Percentiles rank a stretch among this genome's conserved stretches.
phyloP scores from a whole-genome alignment of 2,329 filamentous ascomycete genomes.

The Phyllosticta citribraziliensis region DNA sequence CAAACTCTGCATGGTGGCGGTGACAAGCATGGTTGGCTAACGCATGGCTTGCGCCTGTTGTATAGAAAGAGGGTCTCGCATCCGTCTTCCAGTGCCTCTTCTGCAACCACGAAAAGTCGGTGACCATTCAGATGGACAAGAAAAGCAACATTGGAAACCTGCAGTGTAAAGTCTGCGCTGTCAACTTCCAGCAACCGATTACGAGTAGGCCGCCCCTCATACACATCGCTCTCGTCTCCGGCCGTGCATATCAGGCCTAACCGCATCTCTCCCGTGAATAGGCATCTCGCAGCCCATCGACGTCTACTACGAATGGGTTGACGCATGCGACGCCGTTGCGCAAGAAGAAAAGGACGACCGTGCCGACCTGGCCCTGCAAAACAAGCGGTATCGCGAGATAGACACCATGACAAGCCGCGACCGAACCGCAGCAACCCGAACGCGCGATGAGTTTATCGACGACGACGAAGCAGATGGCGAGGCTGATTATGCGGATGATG shows the following conservation, averaged over 20 bases:
- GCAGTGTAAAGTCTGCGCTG: conserved; percentile 85
- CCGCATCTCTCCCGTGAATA: conserved; percentile 27
- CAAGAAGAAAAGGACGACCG: conserved; percentile 44
- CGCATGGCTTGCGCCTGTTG: background rate
- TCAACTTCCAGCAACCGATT: conserved; percentile 84
- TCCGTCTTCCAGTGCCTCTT: conserved; percentile 95
- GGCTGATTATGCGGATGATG: conserved; percentile 25
- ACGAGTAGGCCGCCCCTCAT: conserved; percentile 56
- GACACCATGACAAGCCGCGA: conserved; percentile 2
- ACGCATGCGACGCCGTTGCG: conserved; percentile 72
- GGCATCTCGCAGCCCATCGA: conserved; percentile 86
- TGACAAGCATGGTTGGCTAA: background rate
- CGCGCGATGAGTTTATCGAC: conserved; percentile 25
- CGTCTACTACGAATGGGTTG: conserved; percentile 97
- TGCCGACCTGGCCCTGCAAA: background rate
- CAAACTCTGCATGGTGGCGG: background rate
- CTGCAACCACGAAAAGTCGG: conserved; percentile 94
- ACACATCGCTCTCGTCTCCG: background rate
- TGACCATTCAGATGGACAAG: conserved; percentile 86
- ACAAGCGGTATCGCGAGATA: conserved; percentile 5
- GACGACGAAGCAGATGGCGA: conserved; percentile 30
- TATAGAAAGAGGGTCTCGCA: conserved; percentile 54
- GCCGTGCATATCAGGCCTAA: background rate
- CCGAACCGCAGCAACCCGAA: background rate
- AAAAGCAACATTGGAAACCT: conserved; percentile 79